These are phyloP conservation scores for Brassica napus DNA, from an alignment of 345 rosid species.

Conservation along the genomic window Da-Ae NC_063443.1:16027501-16028000, in stretches of 20 bases:
- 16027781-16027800: slow-evolving; percentile 36
- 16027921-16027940: no score
- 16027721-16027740: slow-evolving; percentile 7
- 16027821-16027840: neutral
- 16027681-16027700: slow-evolving; percentile 6
- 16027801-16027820: slow-evolving; percentile 13
- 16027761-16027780: slow-evolving; percentile 42
- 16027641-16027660: slow-evolving; percentile 44
- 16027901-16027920: no score
- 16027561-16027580: slow-evolving; percentile 43
- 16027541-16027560: slow-evolving; percentile 44
- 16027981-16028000: no score
- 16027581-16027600: slow-evolving; percentile 37
- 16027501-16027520: slow-evolving; percentile 33
- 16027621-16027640: slow-evolving; percentile 49
- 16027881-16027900: no score
- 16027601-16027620: slow-evolving; percentile 46
- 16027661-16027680: slow-evolving; percentile 43
- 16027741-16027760: neutral
- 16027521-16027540: slow-evolving; percentile 50
- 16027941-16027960: no score
- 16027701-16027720: slow-evolving; percentile 3
- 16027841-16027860: neutral
- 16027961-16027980: no score
- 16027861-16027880: neutral